Evolutionary conservation across 164 flowering plant species (phyloP).

Genomic region (Berberis vulgaris): DNA sequence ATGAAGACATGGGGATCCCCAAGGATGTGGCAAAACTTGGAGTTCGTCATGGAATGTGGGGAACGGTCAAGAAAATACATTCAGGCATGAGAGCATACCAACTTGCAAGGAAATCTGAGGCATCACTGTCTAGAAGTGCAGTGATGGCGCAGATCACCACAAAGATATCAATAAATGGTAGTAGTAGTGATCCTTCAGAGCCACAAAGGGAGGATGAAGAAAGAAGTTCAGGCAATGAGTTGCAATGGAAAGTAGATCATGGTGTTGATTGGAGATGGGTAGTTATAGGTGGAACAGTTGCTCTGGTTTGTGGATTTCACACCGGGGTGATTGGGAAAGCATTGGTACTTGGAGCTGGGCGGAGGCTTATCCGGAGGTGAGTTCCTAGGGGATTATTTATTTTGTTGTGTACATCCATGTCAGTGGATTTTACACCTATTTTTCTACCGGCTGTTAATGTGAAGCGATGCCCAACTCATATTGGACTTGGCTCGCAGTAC

Average conservation of each 20-base stretch:
- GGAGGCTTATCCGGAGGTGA: conserved; percentile 46
- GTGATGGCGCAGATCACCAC: conserved; percentile 62
- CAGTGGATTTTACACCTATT: not conserved
- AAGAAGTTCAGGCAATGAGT: conserved; percentile 6
- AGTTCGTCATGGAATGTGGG: conserved; percentile 99
- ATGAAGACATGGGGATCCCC: conserved; percentile 98
- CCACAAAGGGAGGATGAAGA: conserved; percentile 28
- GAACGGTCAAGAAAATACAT: conserved; percentile 85
- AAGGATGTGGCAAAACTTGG: conserved; percentile 93
- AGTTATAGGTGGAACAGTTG: conserved; percentile 66
- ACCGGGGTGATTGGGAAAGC: conserved; percentile 60
- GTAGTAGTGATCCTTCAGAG: conserved; percentile 18
- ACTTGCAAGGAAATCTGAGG: conserved; percentile 49
- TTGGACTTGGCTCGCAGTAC: not conserved
- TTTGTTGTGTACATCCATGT: not conserved
- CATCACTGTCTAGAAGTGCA: conserved; percentile 56
- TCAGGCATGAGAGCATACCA: conserved; percentile 87
- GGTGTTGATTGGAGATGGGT: conserved; percentile 78
- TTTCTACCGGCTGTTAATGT: not conserved
- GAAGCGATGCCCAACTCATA: not conserved
- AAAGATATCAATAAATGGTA: conserved; percentile 35
- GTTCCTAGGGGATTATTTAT: not conserved
- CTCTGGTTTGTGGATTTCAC: conserved; percentile 65
- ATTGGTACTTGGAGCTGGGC: conserved; percentile 67
- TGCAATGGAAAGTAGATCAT: conserved; percentile 12